Conservation (phyloP, 164 flowering plant species). For the Vitis rotundifolia region DNA sequence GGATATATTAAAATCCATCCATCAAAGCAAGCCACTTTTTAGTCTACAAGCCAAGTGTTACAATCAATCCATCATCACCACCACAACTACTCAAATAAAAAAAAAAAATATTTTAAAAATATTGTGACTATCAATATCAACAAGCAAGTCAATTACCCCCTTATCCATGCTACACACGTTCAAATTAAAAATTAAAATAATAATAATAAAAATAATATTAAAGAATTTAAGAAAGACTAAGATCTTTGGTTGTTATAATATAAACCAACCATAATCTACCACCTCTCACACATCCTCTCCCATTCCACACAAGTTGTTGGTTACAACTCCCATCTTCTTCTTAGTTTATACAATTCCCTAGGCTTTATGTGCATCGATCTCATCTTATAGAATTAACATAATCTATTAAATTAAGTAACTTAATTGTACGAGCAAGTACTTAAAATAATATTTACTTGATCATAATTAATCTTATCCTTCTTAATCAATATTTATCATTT, state of each 20-base stretch:
- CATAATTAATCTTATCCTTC: neutral
- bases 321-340: slow-evolving; percentile 16
- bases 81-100: no score
- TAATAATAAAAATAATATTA: neutral
- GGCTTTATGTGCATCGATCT: neutral
- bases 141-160: neutral
- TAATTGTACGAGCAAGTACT: neutral
- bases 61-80: no score
- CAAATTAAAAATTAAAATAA: neutral
- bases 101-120: no score
- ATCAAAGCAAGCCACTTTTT: no score
- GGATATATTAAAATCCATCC: no score
- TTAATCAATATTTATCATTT: neutral
- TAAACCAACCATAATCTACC: slow-evolving; percentile 24
- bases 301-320: slow-evolving; percentile 10
- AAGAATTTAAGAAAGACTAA: neutral
- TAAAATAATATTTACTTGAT: neutral
- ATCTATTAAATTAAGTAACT: neutral
- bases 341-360: neutral
- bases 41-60: no score
- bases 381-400: slow-evolving; percentile 9
- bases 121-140: neutral
- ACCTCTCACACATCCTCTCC: neutral
- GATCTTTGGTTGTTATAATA: neutral
- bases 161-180: slow-evolving; percentile 3